Conservation (phyloP, 306 rosid species). For the Neltuma alba region DNA sequence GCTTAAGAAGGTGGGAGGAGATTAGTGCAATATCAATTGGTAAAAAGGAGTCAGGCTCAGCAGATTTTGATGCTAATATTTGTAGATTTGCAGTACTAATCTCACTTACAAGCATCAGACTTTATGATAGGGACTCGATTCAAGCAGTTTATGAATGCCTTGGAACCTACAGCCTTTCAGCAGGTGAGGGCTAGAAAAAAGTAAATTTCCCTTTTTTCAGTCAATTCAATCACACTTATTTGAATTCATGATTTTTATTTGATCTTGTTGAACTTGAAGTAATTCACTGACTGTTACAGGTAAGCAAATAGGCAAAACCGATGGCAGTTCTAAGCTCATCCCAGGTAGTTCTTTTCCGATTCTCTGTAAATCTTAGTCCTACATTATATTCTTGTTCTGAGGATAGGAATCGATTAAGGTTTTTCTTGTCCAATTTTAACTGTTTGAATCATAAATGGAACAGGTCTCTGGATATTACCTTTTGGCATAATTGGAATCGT, state of each 20-base stretch:
- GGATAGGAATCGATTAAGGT: neutral
- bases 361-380: neutral
- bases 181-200: slow-evolving; percentile 37
- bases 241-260: neutral
- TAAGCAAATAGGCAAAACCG: slow-evolving; percentile 13
- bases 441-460: slow-evolving; percentile 19
- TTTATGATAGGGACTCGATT: slow-evolving; percentile 44
- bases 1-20: slow-evolving; percentile 57
- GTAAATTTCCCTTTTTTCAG: neutral
- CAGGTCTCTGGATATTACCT: slow-evolving; percentile 49
- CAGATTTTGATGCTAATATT: slow-evolving; percentile 36
- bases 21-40: slow-evolving; percentile 27
- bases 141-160: slow-evolving; percentile 51
- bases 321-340: slow-evolving; percentile 22
- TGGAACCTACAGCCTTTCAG: slow-evolving; percentile 37
- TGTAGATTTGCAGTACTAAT: slow-evolving; percentile 62
- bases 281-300: slow-evolving; percentile 33
- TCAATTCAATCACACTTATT: neutral
- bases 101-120: slow-evolving; percentile 46
- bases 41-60: slow-evolving; percentile 8
- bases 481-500: slow-evolving; percentile 41
- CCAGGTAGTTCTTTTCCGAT: slow-evolving; percentile 19
- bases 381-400: neutral
- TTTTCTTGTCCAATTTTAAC: neutral
- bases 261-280: neutral